Evolutionary conservation across 1,284 basidiomycete genomes (phyloP).

Genomic region (Farysia itapuensis): DNA sequence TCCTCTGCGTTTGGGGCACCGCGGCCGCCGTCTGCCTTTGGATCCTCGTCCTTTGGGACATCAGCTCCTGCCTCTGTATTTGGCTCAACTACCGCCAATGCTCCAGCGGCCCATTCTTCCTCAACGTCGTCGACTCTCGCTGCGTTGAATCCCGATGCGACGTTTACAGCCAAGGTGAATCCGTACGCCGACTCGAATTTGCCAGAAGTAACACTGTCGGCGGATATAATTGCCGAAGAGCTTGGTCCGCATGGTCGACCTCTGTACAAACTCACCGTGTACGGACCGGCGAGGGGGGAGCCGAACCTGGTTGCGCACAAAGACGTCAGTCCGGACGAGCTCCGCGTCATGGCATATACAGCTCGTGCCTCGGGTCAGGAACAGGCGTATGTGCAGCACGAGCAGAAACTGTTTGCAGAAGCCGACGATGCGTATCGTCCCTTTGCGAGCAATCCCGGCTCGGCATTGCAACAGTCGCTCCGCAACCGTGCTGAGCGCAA

Average conservation of each 20-base stretch:
- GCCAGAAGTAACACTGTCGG: slow-evolving; percentile 25
- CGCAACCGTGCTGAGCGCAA: slow-evolving; percentile 26
- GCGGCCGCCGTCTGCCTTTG: slow-evolving; percentile 1
- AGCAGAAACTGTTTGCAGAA: slow-evolving; percentile 19
- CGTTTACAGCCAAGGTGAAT: slow-evolving; percentile 10
- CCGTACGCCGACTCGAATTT: slow-evolving; percentile 24
- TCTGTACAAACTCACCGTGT: slow-evolving; percentile 78
- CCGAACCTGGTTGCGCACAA: slow-evolving; percentile 70
- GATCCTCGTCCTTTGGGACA: background rate
- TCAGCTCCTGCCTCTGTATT: background rate
- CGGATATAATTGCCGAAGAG: slow-evolving; percentile 25
- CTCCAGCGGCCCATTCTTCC: background rate
- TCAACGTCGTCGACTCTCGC: slow-evolving; percentile 1
- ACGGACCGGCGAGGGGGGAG: slow-evolving; percentile 76
- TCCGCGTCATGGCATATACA: slow-evolving; percentile 62
- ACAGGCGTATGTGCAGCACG: slow-evolving; percentile 21
- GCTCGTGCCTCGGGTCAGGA: slow-evolving; percentile 27
- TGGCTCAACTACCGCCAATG: background rate
- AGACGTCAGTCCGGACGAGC: slow-evolving; percentile 79
- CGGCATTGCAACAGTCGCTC: slow-evolving; percentile 13
- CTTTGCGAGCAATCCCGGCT: slow-evolving; percentile 2
- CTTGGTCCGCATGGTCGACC: slow-evolving; percentile 63
- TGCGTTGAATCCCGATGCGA: slow-evolving; percentile 7
- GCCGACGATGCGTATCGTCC: slow-evolving; percentile 14
- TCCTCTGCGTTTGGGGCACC: background rate